Conservation (phyloP, 306 rosid genomes). For the Vachellia pachyceras region DNA sequence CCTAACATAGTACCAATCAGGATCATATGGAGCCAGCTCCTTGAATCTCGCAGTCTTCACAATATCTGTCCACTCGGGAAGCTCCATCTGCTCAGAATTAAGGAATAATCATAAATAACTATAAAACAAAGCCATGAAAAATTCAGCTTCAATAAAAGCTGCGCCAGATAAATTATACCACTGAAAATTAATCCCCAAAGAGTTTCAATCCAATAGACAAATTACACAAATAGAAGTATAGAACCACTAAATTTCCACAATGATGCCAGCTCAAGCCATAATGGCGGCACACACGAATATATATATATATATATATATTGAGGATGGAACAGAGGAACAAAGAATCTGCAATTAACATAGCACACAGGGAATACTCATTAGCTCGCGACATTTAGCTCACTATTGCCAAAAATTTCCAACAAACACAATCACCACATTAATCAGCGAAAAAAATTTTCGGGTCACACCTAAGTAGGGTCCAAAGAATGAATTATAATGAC, state of each 20-base stretch:
- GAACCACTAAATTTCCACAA: background rate
- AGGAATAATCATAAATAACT: background rate
- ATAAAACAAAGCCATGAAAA: background rate
- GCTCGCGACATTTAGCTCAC: background rate
- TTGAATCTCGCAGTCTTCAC: slow-evolving; percentile 66
- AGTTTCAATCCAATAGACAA: background rate
- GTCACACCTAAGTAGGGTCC: background rate
- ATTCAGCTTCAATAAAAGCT: background rate
- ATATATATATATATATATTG: no score
- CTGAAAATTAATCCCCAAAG: background rate
- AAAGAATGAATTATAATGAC: background rate
- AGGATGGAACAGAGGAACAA: background rate
- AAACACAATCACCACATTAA: background rate
- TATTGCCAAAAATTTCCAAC: background rate
- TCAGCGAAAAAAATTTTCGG: background rate
- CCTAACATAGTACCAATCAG: slow-evolving; percentile 68
- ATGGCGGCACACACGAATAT: background rate
- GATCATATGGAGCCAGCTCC: slow-evolving; percentile 69
- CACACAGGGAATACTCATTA: background rate
- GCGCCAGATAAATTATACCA: background rate
- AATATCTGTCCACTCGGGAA: slow-evolving; percentile 66
- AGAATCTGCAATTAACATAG: background rate
- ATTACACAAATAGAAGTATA: background rate
- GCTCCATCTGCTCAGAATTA: slow-evolving; percentile 54
- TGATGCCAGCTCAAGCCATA: background rate